Evolutionary conservation across 1,139 yeast genomes (phyloP).

Genomic region (Hyphopichia buzzinii): DNA sequence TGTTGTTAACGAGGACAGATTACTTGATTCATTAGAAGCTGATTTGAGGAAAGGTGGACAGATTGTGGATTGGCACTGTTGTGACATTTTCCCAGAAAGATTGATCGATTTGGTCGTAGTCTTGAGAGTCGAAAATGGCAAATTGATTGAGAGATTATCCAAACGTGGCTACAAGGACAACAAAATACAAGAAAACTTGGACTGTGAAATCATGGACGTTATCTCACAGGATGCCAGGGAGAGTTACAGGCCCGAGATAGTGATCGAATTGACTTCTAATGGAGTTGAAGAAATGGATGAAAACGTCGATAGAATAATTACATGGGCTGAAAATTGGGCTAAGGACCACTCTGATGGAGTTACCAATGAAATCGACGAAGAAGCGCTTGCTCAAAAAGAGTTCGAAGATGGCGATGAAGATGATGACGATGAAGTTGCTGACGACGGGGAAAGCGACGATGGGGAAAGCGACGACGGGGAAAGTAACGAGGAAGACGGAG

Average conservation of each 20-base stretch:
- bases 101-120: conserved; percentile 91
- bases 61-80: conserved; percentile 94
- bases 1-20: conserved; percentile 88
- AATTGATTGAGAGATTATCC: conserved; percentile 70
- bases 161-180: conserved; percentile 73
- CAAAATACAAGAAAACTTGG: conserved; percentile 87
- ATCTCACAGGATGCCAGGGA: conserved; percentile 84
- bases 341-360: conserved; percentile 45
- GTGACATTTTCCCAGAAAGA: conserved; percentile 92
- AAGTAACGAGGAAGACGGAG: conserved; percentile 4
- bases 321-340: conserved; percentile 78
- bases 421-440: conserved; percentile 6
- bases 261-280: conserved; percentile 76
- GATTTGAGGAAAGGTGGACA: conserved; percentile 81
- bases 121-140: conserved; percentile 69
- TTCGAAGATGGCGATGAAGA: conserved; percentile 8
- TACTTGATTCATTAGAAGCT: conserved; percentile 78
- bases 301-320: conserved; percentile 70
- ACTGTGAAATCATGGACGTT: conserved; percentile 96
- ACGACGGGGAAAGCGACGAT: conserved; percentile 1
- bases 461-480: conserved; percentile 2
- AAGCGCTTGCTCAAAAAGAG: conserved; percentile 13
- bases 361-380: conserved; percentile 30
- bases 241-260: conserved; percentile 73
- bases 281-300: conserved; percentile 72